These are phyloP conservation scores for Stipa capillata DNA, from an alignment of 176 grass and related monocot species.

Conservation along the genomic window DNA sequence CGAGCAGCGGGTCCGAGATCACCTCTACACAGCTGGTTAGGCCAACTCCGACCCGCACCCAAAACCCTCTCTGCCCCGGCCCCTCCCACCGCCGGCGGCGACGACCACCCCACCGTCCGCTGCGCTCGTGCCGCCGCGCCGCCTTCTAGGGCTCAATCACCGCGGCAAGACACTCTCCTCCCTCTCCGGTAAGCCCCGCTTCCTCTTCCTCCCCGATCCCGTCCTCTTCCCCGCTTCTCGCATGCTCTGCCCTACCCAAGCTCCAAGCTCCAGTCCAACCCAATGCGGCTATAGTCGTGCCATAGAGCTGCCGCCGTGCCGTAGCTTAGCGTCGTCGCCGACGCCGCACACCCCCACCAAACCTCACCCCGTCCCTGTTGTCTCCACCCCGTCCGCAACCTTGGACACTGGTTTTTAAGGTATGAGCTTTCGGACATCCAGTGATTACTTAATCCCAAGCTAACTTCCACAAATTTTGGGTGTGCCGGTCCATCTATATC, in stretches of 20 bases:
- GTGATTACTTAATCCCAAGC: too few relatives aligned
- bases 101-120: background rate
- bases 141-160: background rate
- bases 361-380: background rate
- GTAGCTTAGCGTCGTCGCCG: background rate
- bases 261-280: background rate
- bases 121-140: background rate
- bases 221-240: background rate
- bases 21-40: background rate
- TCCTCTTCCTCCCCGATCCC: background rate
- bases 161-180: background rate
- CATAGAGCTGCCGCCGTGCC: background rate
- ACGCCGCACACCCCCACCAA: too few relatives aligned
- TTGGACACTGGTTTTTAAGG: background rate
- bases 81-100: constrained; percentile 6
- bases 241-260: background rate
- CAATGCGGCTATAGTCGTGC: background rate
- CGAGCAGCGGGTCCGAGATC: background rate
- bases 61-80: background rate
- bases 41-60: background rate
- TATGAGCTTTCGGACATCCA: background rate
- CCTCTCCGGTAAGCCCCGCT: background rate
- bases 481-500: background rate
- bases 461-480: background rate
- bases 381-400: background rate